These are phyloP conservation scores for Thermoascus crustaceus DNA, from an alignment of 2,329 filamentous ascomycete species.

Conservation along the genomic window DNA sequence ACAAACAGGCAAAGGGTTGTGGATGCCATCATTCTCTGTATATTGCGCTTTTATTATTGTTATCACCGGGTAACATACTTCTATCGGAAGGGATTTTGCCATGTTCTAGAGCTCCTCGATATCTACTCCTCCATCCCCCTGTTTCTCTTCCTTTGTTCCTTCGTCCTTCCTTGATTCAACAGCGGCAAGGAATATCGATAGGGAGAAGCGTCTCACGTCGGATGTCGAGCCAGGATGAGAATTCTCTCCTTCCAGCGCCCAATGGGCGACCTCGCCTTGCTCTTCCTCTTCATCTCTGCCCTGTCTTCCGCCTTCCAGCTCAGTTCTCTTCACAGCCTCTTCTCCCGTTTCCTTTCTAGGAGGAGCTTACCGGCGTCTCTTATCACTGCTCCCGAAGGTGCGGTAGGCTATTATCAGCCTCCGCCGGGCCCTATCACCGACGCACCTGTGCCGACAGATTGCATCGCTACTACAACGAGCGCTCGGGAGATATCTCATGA, in stretches of 20 bases:
- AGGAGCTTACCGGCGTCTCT: conserved; percentile 16
- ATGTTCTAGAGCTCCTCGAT: too few relatives aligned
- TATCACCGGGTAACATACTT: background rate
- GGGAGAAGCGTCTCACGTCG: background rate
- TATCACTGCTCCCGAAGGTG: conserved; percentile 12
- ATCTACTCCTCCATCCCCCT: background rate
- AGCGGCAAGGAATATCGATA: background rate
- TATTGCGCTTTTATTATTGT: background rate
- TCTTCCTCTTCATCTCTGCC: conserved; percentile 8
- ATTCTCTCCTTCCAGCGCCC: conserved; percentile 1
- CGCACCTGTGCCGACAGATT: conserved; percentile 2
- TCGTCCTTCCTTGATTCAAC: background rate
- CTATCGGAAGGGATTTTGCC: too few relatives aligned
- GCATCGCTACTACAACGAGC: conserved; percentile 2
- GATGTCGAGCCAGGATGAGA: background rate
- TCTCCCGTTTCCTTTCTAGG: conserved; percentile 4
- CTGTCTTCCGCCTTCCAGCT: conserved; percentile 8
- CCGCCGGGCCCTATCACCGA: conserved; percentile 10
- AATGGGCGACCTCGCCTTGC: conserved; percentile 5
- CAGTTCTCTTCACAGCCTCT: conserved; percentile 4
- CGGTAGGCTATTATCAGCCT: conserved; percentile 14
- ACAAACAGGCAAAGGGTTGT: background rate
- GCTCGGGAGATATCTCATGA: conserved; percentile 5
- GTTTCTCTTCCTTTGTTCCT: background rate
- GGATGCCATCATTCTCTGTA: background rate